Evolutionary conservation across 352 stramenopile species (phyloP), one percentile per base, ranked within the genome.

Genomic region (Plasmopara muralis): DNA sequence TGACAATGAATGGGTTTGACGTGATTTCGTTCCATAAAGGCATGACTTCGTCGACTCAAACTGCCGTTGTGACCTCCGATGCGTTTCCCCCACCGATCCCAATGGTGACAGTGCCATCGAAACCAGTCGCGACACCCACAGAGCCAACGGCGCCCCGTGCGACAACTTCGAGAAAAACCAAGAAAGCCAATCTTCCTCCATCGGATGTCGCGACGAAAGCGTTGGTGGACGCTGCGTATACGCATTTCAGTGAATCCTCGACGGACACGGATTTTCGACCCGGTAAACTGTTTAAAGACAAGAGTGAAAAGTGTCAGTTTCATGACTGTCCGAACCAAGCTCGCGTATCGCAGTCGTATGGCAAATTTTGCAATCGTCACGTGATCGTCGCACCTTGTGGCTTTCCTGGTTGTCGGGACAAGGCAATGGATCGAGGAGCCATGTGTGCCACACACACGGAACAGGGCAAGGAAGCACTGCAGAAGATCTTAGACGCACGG

Each of bases 301-400:
- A 74, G 63, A 85, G 70, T 42, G 72, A 86, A 50, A 83, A 68
- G 29, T 93, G 83, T 51, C 66, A 89, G 59, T 91, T 83, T 56
- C 61, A 74, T 50, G 83, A 74, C 37, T 93, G 83, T 50, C 68
- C 75, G 6, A 93, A 93, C 56, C 83, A 77, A 25, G 83, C 83
- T 35, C 74, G 80, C 4, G 80, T 93, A 33, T 70, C 70, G 0
- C 83, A 93, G 54, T 67, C 66, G 7, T 91, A 89, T 51, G 80
- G 80, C 12, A 87, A 83, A 28, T 93, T 91, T 52, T 93, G 83
- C 68, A 93, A 93, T 49, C 78, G 83, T 5, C 83, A 93, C 47
- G 81, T 90, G 57, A 90, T 93, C 30, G 80, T 93, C 29, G 71
- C 80, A 2, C 83, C 83, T 6, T 93, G 83, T 57, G 83, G 83